Base-by-base conservation (phyloP, 208 protist species). In the Acanthamoeba quina region DNA sequence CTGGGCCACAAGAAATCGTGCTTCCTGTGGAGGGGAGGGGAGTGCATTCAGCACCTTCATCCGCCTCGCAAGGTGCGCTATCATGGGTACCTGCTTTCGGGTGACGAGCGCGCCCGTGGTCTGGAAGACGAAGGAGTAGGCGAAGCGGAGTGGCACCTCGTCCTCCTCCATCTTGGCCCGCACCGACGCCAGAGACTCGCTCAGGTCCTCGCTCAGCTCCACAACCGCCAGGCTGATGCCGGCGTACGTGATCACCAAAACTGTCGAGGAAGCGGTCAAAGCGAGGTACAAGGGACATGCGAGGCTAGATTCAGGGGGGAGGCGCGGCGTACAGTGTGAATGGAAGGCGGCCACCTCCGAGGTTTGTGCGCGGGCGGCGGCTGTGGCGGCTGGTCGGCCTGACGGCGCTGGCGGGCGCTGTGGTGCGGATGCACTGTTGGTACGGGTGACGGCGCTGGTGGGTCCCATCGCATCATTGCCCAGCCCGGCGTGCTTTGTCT, bases 121-220 rank as follows among this genome's bases (percentile, higher is more conserved):
- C 34, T 86, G 78, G 31, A 86, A 86, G 19, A 62, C 49, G n/a
- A 86, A 86, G 47, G 78, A 86, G 49, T 86, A 86, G 52, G n/a
- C 29, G 78, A 86, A 86, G 11, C 78, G 78, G 11, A 86, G 21
- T 11, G 78, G 78, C 24, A 86, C 78, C 47, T 86, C 78, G 78
- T 86, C 78, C 78, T 86, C 78, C 26, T 86, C 78, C 78, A 86
- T 6, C 78, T 86, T 86, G 47, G 52, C 49, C 5, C 78, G 78
- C 2, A 86, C 19, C 13, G 26, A 31, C 5, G 78, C 52, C 49
- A 86, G n/a, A 3, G 78, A 86, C 49, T 86, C 78, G 52, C 29
- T 86, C 49, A 86, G 49, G 26, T 54, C 49, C 15, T 86, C 78
- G 26, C 47, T 37, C 11, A 86, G 44, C 49, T 86, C 78, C 49